A percentile compares a stretch with the other conserved stretches of the same genome.
These are phyloP conservation scores for Ulmus americana DNA, from an alignment of 331 rosid species.

Conservation along the genomic window DNA sequence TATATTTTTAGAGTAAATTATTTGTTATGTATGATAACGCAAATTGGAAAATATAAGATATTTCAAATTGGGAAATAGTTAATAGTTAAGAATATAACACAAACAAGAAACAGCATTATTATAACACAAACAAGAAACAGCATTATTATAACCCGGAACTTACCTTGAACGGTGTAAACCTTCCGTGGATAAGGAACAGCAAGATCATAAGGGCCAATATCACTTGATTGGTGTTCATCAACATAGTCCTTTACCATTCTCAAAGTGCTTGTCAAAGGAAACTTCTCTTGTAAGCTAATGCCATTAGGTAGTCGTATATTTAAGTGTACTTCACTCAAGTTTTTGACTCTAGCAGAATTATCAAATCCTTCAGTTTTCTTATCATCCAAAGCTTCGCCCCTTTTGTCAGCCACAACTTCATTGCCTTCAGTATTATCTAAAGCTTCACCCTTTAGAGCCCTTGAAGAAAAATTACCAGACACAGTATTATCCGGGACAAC, in stretches of 20 bases:
- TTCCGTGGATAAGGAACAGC: constrained; percentile 59
- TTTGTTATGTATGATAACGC: no score
- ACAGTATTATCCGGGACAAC: constrained; percentile 12
- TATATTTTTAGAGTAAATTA: no score
- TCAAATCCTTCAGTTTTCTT: constrained; percentile 15
- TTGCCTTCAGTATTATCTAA: constrained; percentile 17
- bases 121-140: background rate
- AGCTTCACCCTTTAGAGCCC: constrained; percentile 13
- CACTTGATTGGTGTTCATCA: constrained; percentile 28
- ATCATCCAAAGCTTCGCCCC: constrained; percentile 19
- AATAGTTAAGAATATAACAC: background rate
- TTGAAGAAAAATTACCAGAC: constrained; percentile 8
- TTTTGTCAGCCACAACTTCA: constrained; percentile 18
- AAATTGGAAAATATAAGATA: no score
- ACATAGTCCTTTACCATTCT: constrained; percentile 40
- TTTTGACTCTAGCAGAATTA: background rate
- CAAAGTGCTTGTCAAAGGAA: constrained; percentile 37
- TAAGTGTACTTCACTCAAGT: constrained; percentile 32
- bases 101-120: background rate
- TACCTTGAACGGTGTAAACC: constrained; percentile 42
- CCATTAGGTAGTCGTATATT: constrained; percentile 48
- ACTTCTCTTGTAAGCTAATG: constrained; percentile 37
- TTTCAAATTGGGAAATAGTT: no score
- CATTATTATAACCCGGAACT: constrained; percentile 6
- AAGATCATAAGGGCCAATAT: constrained; percentile 39